Conservation (phyloP, 495 filamentous ascomycete genomes). For the Pseudoneurospora amorphoporcata region DNA sequence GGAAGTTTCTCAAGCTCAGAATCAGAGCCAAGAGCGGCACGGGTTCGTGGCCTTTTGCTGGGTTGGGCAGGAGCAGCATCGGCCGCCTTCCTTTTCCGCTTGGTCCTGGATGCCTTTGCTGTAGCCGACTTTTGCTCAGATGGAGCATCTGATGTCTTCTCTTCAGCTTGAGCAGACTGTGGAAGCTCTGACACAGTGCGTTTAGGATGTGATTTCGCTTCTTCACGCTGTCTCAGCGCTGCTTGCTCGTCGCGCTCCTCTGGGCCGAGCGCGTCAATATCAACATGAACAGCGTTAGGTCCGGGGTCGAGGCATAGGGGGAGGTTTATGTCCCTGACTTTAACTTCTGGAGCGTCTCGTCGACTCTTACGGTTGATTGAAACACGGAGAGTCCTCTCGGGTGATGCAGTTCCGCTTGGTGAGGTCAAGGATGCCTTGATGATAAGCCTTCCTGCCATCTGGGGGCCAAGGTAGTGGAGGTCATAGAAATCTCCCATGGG, state of each 20-base stretch:
- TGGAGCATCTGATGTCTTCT: not conserved
- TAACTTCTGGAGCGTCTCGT: not conserved
- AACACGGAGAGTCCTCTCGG: not conserved
- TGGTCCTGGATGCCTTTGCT: not conserved
- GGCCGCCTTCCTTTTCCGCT: not conserved
- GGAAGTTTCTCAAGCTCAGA: not conserved
- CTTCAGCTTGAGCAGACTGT: not conserved
- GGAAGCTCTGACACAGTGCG: not conserved
- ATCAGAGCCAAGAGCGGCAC: not conserved
- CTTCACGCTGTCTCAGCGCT: not conserved
- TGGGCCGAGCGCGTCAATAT: not conserved
- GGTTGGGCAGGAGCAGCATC: not conserved
- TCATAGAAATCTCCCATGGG: not conserved
- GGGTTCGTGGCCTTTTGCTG: not conserved
- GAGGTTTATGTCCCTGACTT: not conserved
- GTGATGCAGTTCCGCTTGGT: not conserved
- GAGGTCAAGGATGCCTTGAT: not conserved
- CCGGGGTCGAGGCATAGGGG: constrained; percentile 5
- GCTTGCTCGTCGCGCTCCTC: not conserved
- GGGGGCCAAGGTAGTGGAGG: not conserved
- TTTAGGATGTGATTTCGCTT: not conserved
- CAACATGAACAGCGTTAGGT: constrained; percentile 4
- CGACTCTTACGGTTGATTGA: not conserved
- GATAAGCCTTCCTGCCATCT: not conserved
- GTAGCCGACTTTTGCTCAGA: not conserved